Evolutionary conservation across 257 asterid genomes (phyloP), one percentile per base, ranked within the genome.

Genomic region (Cruciata laevipes): DNA sequence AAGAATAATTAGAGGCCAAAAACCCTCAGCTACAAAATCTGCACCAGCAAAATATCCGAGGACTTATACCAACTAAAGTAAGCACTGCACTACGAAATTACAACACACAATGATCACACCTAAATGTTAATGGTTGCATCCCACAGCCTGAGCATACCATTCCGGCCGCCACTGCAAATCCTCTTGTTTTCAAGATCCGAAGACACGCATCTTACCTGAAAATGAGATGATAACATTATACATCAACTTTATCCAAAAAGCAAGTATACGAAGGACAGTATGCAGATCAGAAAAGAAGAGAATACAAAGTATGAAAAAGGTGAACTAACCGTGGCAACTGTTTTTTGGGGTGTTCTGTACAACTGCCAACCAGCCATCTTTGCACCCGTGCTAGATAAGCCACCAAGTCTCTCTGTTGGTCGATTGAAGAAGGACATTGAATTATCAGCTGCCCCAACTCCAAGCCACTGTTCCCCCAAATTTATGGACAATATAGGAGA

Each of bases 351-450:
- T 67, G 95, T 90, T 71, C 99, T 82, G 83, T 90, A 93, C 65
- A 93, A 90, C 77, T 93, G 99, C 99, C 99, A 93, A 30, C 96
- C 99, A 61, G 95, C 82, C 81, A 86, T 83, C 86, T 88, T 90
- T 14, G 92, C 81, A 60, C 94, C 95, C 16, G 90, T 65, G 71
- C 78, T 74, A 66, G 98, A 76, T 74, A 88, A 68, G 58, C 91
- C 91, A 70, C 93, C 95, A 42, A 83, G 83, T 74, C 99, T 88
- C 69, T 93, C 99, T 76, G 90, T 96, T 74, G 97, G 97, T 49
- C 99, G 93, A 71, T 93, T 89, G 80, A 88, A 93, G 65, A 93
- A 95, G 70, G 99, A 90, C 99, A 93, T 90, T 35, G 99, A 88
- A 71, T 88, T 93, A 82, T 93, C 99, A n/a, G 95, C 91, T 74